Evolutionary conservation across 2,329 filamentous ascomycete genomes (phyloP), one percentile per base, ranked within the genome.

Genomic region (Neobulgaria alba): DNA sequence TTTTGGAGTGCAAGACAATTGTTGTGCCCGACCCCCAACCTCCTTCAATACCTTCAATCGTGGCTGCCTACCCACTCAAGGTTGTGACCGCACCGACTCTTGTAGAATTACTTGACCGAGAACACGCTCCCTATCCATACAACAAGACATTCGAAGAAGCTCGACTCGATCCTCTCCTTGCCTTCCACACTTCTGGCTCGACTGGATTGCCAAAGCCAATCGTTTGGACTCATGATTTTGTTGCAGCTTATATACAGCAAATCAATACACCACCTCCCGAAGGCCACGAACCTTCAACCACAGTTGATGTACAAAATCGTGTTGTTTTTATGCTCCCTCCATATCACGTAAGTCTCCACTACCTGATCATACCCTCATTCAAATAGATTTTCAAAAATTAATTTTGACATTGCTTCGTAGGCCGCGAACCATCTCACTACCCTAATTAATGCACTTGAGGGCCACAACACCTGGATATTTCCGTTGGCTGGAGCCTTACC

Each of bases 181-280:
- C 63, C 18, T 39, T 67, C 1, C 66, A 68, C 36, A 67, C 66
- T 0, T 67, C 63, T 3, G 67, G 67, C 2, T 59, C 61, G 15
- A 40, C 42, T 20, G 42, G 45, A 40, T 41, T 64, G 0, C 65
- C 64, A 1, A 68, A 68, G 37, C 63, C 63, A 0, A 61, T 68
- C n/a, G 38, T 50, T 1, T 56, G 57, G 48, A 57, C 60, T 3
- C 59, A 68, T 43, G 54, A 48, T 8, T 47, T 56, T 17, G 36
- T 64, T 10, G 53, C 54, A 1, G 60, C 61, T 0, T 26, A 26
- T 12, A 26, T 26, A 7, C 7, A 26, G 12, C 23, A 26, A 26
- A 26, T 12, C 12, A 7, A 26, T 7, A 26, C 12, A 7, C 23
- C 7, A 12, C 23, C 23, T 26, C 23, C 23, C 12, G 7, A 7